A percentile compares a stretch with the other conserved stretches of the same genome.
Conservation (phyloP, 768 basidiomycete species). For the Heimioporus sp. region DNA sequence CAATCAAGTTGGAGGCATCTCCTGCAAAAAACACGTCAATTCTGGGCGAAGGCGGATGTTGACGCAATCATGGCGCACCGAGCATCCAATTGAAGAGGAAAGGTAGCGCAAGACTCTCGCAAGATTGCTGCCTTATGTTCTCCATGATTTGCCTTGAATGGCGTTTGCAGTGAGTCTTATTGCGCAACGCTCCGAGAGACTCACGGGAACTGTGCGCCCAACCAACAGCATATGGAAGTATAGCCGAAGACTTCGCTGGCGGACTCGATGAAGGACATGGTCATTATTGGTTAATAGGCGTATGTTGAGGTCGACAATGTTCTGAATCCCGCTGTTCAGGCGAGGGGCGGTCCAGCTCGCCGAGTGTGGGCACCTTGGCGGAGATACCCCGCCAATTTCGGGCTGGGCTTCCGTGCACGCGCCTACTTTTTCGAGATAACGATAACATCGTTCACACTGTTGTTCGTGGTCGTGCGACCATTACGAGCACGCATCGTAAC, state of each 20-base stretch:
- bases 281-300: conserved; percentile 8
- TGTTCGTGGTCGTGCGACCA: too few species aligned
- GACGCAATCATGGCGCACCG: conserved; percentile 48
- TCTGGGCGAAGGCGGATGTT: conserved; percentile 2
- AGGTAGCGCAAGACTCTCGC: conserved; percentile 88
- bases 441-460: too few species aligned
- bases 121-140: conserved; percentile 72
- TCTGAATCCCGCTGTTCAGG: background rate
- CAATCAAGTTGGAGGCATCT: conserved; percentile 89
- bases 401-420: background rate
- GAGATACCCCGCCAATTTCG: too few species aligned
- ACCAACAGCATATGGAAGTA: conserved; percentile 73
- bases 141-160: conserved; percentile 73
- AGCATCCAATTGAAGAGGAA: conserved; percentile 93
- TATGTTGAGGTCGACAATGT: background rate
- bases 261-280: conserved; percentile 21
- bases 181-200: conserved; percentile 31
- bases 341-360: too few species aligned
- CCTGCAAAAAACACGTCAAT: conserved; percentile 44
- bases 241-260: conserved; percentile 70
- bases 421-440: background rate
- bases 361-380: too few species aligned
- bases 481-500: too few species aligned
- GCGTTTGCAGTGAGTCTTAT: conserved; percentile 6
- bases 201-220: conserved; percentile 88